Percentiles rank a stretch among this genome's conserved stretches.
phyloP scores from a whole-genome alignment of 2,329 filamentous ascomycete genomes.

The Lojkania enalia region DNA sequence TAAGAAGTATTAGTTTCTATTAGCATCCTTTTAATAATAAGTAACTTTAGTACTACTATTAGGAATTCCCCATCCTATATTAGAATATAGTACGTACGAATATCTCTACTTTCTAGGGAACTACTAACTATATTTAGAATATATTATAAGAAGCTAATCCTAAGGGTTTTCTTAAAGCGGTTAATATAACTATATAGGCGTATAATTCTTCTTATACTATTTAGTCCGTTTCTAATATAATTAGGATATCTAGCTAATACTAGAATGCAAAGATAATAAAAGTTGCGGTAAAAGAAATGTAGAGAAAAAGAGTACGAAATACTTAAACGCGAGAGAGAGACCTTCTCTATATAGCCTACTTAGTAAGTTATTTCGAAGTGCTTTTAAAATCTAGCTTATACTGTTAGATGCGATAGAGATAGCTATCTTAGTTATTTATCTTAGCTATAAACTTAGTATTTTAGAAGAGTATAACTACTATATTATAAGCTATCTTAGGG shows the following conservation, averaged over 20 bases:
- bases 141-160: conserved; percentile 10
- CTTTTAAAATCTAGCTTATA: conserved; percentile 13
- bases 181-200: conserved; percentile 9
- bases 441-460: conserved; percentile 10
- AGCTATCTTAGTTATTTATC: conserved; percentile 7
- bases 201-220: conserved; percentile 13
- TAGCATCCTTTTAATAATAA: conserved; percentile 12
- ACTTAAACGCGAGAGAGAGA: conserved; percentile 6
- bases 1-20: conserved; percentile 13
- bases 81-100: conserved; percentile 12
- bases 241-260: conserved; percentile 14
- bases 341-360: conserved; percentile 11
- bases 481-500: conserved; percentile 12
- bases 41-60: conserved; percentile 12
- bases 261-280: conserved; percentile 12
- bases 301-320: conserved; percentile 15
- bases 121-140: conserved; percentile 13
- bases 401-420: conserved; percentile 12
- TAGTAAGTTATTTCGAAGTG: conserved; percentile 12
- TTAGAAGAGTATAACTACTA: conserved; percentile 8
- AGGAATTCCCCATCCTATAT: conserved; percentile 10
- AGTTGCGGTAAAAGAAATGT: conserved; percentile 13
- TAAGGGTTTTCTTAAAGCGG: conserved; percentile 8
- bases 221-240: conserved; percentile 13
- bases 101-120: conserved; percentile 12